These are phyloP conservation scores for Wickerhamiella kurtzmanii DNA, from an alignment of 805 yeast genomes.

Conservation along the genomic window DNA sequence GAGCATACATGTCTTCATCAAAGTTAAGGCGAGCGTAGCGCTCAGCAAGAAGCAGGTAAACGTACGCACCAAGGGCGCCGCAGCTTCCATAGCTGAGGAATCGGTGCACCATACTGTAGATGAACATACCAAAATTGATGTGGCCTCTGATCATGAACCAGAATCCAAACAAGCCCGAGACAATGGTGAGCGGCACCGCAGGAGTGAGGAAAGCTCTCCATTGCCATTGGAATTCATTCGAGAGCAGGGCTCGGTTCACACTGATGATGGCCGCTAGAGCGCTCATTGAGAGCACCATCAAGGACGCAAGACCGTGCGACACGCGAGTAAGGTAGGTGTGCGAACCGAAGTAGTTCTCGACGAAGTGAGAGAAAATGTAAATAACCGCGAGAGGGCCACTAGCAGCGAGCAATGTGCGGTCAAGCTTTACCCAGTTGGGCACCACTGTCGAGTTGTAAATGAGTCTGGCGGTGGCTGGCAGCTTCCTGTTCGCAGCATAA, in stretches of 20 bases:
- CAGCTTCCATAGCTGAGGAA: constrained; percentile 17
- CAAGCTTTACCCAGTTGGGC: constrained; percentile 21
- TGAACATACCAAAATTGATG: constrained; percentile 3
- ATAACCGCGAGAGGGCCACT: constrained; percentile 14
- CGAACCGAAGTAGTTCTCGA: constrained; percentile 5
- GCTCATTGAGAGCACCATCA: constrained; percentile 15
- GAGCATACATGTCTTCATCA: constrained; percentile 17
- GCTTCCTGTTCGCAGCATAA: constrained; percentile 13
- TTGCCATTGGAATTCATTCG: constrained; percentile 23
- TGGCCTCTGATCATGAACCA: constrained; percentile 3
- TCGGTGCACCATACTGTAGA: constrained; percentile 12
- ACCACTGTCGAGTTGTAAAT: constrained; percentile 19
- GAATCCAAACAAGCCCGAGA: constrained; percentile 6
- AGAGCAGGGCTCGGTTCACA: constrained; percentile 21
- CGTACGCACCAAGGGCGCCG: constrained; percentile 20
- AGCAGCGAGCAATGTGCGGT: constrained; percentile 18
- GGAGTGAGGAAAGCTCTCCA: constrained; percentile 23
- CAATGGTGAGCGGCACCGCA: constrained; percentile 16
- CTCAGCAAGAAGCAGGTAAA: constrained; percentile 19
- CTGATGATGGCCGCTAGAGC: constrained; percentile 19
- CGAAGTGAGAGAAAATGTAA: constrained; percentile 8
- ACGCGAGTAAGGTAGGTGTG: constrained; percentile 12
- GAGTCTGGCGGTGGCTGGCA: constrained; percentile 20
- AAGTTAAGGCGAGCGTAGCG: constrained; percentile 17
- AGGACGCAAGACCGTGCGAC: constrained; percentile 10